Conservation (phyloP, 1,284 basidiomycete genomes). For the Fomitopsis betulina region DNA sequence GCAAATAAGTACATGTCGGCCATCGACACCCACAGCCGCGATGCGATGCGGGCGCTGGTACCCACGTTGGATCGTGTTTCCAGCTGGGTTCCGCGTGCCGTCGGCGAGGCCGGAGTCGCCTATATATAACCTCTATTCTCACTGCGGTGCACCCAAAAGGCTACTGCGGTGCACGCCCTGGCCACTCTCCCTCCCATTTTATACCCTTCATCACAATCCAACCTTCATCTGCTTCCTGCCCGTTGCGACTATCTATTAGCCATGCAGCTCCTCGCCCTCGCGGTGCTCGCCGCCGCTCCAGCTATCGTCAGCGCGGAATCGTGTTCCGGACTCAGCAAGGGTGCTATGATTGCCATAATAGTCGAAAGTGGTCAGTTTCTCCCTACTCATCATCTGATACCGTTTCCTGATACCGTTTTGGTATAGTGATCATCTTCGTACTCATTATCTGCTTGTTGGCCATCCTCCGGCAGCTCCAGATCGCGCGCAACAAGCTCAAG, state of each 20-base stretch:
- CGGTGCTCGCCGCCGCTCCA: conserved; percentile 1
- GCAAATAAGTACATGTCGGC: background rate
- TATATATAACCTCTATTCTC: conserved; percentile 5
- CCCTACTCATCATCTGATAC: background rate
- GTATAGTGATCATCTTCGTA: conserved; percentile 5
- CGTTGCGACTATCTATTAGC: background rate
- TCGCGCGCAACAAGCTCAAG: background rate
- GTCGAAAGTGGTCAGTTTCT: conserved; percentile 3
- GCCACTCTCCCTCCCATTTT: background rate
- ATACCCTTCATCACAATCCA: background rate
- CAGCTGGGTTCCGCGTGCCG: background rate
- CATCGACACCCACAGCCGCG: background rate
- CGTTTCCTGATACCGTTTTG: background rate
- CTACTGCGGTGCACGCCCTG: background rate
- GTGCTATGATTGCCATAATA: conserved; percentile 4
- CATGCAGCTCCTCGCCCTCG: conserved; percentile 3
- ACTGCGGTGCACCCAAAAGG: background rate
- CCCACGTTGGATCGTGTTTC: background rate
- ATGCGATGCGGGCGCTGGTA: background rate
- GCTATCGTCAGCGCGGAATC: background rate
- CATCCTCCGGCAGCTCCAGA: background rate
- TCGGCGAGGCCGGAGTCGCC: background rate
- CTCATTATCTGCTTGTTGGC: background rate
- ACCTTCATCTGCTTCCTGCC: too few relatives aligned
- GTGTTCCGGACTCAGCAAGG: conserved; percentile 8